These are phyloP conservation scores for Uromyces viciae-fabae DNA, from an alignment of 1,284 basidiomycete species.

Conservation along the genomic window DNA sequence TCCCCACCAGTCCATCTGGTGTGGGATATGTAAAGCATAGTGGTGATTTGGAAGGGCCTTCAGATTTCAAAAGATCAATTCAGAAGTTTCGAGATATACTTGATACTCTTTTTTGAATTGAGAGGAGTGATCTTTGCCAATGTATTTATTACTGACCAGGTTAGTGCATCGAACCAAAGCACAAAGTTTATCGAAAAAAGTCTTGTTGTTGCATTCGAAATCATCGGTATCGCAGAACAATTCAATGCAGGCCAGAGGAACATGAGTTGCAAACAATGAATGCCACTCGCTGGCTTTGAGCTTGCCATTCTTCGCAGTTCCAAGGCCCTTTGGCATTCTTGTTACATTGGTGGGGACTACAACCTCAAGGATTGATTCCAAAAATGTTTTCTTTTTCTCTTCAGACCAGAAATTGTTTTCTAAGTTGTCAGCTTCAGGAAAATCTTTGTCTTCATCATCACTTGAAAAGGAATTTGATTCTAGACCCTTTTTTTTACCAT, in stretches of 20 bases:
- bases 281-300: constrained; percentile 32
- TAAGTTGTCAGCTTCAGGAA: neutral
- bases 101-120: neutral
- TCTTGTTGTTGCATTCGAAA: neutral
- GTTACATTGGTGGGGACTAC: constrained; percentile 7
- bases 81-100: constrained; percentile 15
- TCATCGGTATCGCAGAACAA: neutral
- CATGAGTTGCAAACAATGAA: constrained; percentile 8
- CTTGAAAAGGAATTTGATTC: neutral
- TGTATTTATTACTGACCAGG: neutral
- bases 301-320: constrained; percentile 16
- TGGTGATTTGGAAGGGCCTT: constrained; percentile 34
- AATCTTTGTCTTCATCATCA: neutral
- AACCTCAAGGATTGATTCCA: neutral
- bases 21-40: constrained; percentile 23
- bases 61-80: neutral
- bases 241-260: neutral
- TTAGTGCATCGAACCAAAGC: constrained; percentile 8
- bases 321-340: constrained; percentile 9
- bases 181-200: neutral
- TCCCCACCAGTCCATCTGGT: constrained; percentile 26
- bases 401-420: neutral
- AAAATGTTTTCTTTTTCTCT: neutral
- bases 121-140: neutral
- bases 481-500: neutral